Percentiles rank a stretch among this genome's conserved stretches.
phyloP scores from a whole-genome alignment of 371 early-diverging fungal species.

The Mycotypha africana region DNA sequence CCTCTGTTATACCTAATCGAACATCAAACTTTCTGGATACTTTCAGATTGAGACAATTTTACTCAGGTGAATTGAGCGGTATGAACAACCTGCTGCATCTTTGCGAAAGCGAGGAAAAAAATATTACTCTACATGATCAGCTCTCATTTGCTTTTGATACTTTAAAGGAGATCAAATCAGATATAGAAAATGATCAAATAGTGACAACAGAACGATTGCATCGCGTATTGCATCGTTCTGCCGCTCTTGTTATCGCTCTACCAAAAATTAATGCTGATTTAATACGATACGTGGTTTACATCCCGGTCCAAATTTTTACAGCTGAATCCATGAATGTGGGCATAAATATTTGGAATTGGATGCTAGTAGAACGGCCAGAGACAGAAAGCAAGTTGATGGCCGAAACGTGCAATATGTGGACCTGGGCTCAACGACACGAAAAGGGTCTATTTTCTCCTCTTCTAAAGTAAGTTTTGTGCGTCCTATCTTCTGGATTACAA shows the following conservation, averaged over 20 bases:
- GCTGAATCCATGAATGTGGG: slow-evolving; percentile 75
- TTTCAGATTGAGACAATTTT: slow-evolving; percentile 51
- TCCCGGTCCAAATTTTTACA: slow-evolving; percentile 81
- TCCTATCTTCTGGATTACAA: too few relatives aligned
- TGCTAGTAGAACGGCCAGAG: slow-evolving; percentile 73
- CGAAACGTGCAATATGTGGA: slow-evolving; percentile 81
- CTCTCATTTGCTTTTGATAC: slow-evolving; percentile 33
- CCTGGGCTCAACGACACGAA: slow-evolving; percentile 67
- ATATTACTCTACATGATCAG: slow-evolving; percentile 24
- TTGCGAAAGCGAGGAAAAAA: slow-evolving; percentile 10
- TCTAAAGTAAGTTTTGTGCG: slow-evolving; percentile 23
- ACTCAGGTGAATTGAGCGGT: slow-evolving; percentile 57
- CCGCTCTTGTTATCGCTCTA: slow-evolving; percentile 13
- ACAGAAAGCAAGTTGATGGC: slow-evolving; percentile 73
- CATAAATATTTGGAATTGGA: slow-evolving; percentile 82
- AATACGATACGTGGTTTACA: slow-evolving; percentile 75
- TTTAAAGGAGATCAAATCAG: slow-evolving; percentile 29
- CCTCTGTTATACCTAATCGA: slow-evolving; percentile 42
- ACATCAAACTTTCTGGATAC: slow-evolving; percentile 57
- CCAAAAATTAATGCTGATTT: slow-evolving; percentile 61
- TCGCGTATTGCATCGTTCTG: slow-evolving; percentile 30
- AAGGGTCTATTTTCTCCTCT: slow-evolving; percentile 72
- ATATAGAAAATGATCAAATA: slow-evolving; percentile 35
- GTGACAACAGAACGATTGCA: slow-evolving; percentile 47
- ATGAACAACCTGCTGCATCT: slow-evolving; percentile 29